Base-by-base conservation (phyloP, 305 asterid genomes). In the Caryopteris hybrid region DNA sequence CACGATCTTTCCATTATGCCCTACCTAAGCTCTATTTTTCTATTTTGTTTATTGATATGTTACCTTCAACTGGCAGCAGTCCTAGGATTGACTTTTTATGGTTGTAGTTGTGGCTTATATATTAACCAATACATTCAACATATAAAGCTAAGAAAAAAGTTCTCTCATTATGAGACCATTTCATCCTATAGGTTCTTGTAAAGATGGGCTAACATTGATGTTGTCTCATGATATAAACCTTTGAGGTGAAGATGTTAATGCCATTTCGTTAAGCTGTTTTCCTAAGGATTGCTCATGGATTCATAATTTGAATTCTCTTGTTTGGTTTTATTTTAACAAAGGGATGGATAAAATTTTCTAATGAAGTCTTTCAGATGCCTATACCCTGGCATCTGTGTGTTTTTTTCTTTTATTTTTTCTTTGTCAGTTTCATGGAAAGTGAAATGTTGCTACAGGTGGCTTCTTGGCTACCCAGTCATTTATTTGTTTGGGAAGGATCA, bases 401-500 rank as follows among this genome's bases (percentile, higher is more conserved):
- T 10, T 11, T 7, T 0, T 1, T 1, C 0, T 7, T 9, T 38
- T 29, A 3, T 7, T 29, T 3, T 9, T 18, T 70, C 18, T 12
- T n/a, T n/a, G 1, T 16, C 16, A 11, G 29, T 12, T 71, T 71
- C 59, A 41, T 39, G 69, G 63, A 57, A 29, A 29, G 14, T 34
- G n/a, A 8, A 11, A 42, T 74, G 66, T 41, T 66, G 21, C 39
- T 53, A 45, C 86, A 90, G 97, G 74, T 92, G 98, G 98, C 84
- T 92, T 75, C 97, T 92, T 71, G 96, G 97, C 53, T 92, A 92
- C 79, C 98, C 98, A 0, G 91, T 90, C 53, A 82, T 89, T n/a
- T 90, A 92, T 74, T 78, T 88, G 52, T 84, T 92, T 68, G 77
- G 88, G 34, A 77, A 77, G 84, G 87, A 87, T 50, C 82, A 78